phyloP scores from a whole-genome alignment of 306 rosid genomes.

The Lathyrus sativus region DNA sequence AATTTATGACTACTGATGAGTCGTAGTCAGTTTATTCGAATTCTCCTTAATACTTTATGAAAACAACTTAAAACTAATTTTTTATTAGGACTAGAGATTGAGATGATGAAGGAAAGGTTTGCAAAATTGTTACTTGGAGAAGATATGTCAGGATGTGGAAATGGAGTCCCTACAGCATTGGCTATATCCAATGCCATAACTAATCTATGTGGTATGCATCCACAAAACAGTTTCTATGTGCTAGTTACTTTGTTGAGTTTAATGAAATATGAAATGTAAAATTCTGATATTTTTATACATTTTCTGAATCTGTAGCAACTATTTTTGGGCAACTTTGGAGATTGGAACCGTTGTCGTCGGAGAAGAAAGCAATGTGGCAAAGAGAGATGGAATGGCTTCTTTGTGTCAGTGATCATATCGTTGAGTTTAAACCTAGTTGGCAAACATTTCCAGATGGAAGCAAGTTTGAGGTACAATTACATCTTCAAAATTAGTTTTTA shows the following conservation, averaged over 20 bases:
- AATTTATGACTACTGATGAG: no score
- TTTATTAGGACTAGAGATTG: slow-evolving; percentile 49
- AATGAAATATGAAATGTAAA: not conserved
- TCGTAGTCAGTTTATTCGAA: no score
- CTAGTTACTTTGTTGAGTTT: not conserved
- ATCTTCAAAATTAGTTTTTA: not conserved
- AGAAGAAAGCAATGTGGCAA: slow-evolving; percentile 80
- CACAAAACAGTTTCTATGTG: not conserved
- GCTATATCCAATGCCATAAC: slow-evolving; percentile 94
- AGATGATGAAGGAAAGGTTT: slow-evolving; percentile 90
- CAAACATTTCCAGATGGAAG: slow-evolving; percentile 82
- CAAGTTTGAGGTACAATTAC: slow-evolving; percentile 74
- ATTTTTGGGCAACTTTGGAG: slow-evolving; percentile 87
- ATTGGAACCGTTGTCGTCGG: slow-evolving; percentile 60
- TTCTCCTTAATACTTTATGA: no score
- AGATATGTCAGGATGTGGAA: slow-evolving; percentile 94
- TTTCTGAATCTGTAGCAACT: slow-evolving; percentile 52
- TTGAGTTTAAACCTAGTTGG: slow-evolving; percentile 74
- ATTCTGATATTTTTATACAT: not conserved
- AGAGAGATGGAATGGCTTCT: slow-evolving; percentile 86
- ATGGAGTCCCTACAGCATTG: slow-evolving; percentile 80
- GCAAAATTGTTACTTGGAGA: slow-evolving; percentile 89
- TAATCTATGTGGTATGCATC: slow-evolving; percentile 71
- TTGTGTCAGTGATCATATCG: slow-evolving; percentile 78
- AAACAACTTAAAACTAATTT: no score